Evolutionary conservation across 2,329 filamentous ascomycete species (phyloP).

Genomic region (Taxawa tesnikishii): DNA sequence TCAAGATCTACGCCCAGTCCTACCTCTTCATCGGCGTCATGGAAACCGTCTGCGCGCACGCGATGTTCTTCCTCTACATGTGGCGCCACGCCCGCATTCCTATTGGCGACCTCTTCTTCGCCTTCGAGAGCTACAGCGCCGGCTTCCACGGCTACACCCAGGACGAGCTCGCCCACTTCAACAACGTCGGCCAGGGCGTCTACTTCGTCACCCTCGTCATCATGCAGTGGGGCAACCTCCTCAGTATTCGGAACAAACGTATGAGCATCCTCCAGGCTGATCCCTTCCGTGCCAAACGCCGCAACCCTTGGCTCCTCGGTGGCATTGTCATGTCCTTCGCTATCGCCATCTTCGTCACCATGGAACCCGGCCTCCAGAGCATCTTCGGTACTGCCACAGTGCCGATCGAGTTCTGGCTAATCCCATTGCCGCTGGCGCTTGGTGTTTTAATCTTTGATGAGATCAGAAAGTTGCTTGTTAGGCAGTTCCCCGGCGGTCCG

Average conservation of each 20-base stretch:
- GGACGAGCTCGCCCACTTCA: slow-evolving; percentile 35
- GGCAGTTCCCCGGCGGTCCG: slow-evolving; percentile 31
- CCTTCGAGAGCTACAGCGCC: slow-evolving; percentile 35
- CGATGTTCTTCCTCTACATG: slow-evolving; percentile 45
- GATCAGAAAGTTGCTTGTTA: slow-evolving; percentile 37
- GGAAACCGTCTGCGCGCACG: slow-evolving; percentile 37
- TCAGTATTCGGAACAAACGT: slow-evolving; percentile 38
- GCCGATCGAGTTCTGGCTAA: slow-evolving; percentile 40
- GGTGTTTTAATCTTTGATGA: slow-evolving; percentile 42
- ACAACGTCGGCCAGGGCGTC: slow-evolving; percentile 37
- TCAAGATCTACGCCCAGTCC: slow-evolving; percentile 38
- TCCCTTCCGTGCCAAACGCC: slow-evolving; percentile 29
- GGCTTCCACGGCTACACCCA: slow-evolving; percentile 38
- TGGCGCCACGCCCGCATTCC: slow-evolving; percentile 37
- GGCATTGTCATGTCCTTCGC: slow-evolving; percentile 34
- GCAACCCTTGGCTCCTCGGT: slow-evolving; percentile 38
- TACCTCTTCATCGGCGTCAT: slow-evolving; percentile 42
- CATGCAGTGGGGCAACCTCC: slow-evolving; percentile 42
- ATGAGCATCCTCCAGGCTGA: slow-evolving; percentile 41
- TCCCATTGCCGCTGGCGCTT: slow-evolving; percentile 38
- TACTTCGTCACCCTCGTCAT: slow-evolving; percentile 45
- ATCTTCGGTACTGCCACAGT: slow-evolving; percentile 38
- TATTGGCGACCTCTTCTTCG: slow-evolving; percentile 35
- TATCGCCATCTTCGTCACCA: slow-evolving; percentile 43
- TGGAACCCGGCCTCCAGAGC: slow-evolving; percentile 36